Percentiles rank a stretch among this genome's conserved stretches.
phyloP scores from a whole-genome alignment of 179 eudicot genomes.

The Silene coronaria region DNA sequence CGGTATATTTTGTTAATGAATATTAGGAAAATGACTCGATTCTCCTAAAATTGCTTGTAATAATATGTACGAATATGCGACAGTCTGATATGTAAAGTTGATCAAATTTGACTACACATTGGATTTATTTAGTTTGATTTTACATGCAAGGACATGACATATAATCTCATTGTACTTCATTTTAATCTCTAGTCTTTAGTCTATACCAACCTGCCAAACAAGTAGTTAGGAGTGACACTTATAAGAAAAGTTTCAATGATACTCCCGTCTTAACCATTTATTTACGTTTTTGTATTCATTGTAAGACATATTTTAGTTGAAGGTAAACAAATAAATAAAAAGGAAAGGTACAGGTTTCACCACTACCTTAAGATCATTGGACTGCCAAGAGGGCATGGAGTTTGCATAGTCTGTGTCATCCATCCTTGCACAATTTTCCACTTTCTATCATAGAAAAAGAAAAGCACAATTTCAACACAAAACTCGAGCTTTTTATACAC shows the following conservation, averaged over 20 bases:
- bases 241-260: background rate
- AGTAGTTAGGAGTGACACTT: background rate
- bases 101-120: too few relatives aligned
- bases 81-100: too few relatives aligned
- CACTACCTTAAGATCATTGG: conserved; percentile 82
- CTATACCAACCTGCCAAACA: background rate
- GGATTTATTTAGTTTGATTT: too few relatives aligned
- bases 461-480: background rate
- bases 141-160: background rate
- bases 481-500: too few relatives aligned
- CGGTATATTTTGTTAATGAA: too few relatives aligned
- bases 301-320: too few relatives aligned
- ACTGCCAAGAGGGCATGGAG: conserved; percentile 69
- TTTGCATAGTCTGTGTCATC: conserved; percentile 43
- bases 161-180: background rate
- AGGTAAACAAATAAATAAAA: too few relatives aligned
- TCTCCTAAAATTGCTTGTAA: too few relatives aligned
- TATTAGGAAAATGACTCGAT: too few relatives aligned
- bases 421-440: conserved; percentile 51
- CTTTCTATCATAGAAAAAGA: conserved; percentile 31
- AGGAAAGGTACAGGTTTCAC: background rate
- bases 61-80: too few relatives aligned
- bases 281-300: too few relatives aligned
- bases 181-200: background rate
- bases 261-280: too few relatives aligned